Conservation (phyloP, 73 alveolate species). For the Tetrahymena thermophila region DNA sequence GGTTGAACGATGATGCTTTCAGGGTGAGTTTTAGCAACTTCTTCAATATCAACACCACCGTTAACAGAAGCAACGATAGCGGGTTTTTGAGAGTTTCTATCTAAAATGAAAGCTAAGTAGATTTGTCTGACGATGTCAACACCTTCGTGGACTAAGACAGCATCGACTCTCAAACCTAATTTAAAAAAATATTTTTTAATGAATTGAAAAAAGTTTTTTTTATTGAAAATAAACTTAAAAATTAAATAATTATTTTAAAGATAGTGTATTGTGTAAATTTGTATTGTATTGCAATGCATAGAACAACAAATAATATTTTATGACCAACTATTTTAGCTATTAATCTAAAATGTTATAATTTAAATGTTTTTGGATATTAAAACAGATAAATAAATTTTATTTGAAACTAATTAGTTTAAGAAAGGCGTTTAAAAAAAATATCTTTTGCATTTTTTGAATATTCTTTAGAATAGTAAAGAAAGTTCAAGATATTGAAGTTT, state of each 20-base stretch:
- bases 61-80: constrained; percentile 54
- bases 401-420: not conserved
- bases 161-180: constrained; percentile 62
- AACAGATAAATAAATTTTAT: too few species aligned
- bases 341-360: too few species aligned
- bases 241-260: too few species aligned
- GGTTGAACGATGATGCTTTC: constrained; percentile 53
- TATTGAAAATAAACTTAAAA: too few species aligned
- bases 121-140: constrained; percentile 60
- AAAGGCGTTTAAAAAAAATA: not conserved
- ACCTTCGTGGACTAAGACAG: constrained; percentile 74
- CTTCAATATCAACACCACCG: constrained; percentile 83
- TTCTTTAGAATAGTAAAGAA: not conserved
- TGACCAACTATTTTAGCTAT: too few species aligned
- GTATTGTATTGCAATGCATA: not conserved
- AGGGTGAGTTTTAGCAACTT: constrained; percentile 71
- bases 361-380: not conserved
- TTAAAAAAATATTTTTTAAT: not conserved
- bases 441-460: not conserved
- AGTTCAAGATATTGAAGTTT: not conserved
- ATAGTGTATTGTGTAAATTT: not conserved
- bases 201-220: not conserved
- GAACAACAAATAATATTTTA: too few species aligned
- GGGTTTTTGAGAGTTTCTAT: constrained; percentile 59
- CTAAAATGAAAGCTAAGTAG: constrained; percentile 64